Evolutionary conservation across 148 eudicot species (phyloP).

Genomic region (Arbutus unedo): DNA sequence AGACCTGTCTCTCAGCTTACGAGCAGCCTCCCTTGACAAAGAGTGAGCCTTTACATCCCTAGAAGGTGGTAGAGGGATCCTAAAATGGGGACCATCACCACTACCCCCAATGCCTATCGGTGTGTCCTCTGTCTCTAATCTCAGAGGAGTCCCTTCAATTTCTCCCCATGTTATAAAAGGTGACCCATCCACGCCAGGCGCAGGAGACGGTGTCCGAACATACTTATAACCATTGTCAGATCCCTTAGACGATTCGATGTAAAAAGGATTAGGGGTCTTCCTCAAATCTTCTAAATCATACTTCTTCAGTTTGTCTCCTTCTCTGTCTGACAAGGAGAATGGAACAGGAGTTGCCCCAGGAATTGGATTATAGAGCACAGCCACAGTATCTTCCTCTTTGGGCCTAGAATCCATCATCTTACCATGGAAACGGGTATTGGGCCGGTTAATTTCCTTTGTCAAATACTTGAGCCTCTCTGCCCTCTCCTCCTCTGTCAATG

Average conservation of each 20-base stretch:
- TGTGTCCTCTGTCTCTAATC: slow-evolving; percentile 87
- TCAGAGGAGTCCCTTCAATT: slow-evolving; percentile 91
- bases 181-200: slow-evolving; percentile 83
- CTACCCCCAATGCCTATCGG: slow-evolving; percentile 90
- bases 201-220: slow-evolving; percentile 89
- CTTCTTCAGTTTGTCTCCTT: slow-evolving; percentile 58
- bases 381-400: slow-evolving; percentile 49
- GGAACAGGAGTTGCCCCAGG: slow-evolving; percentile 65
- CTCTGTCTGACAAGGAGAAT: slow-evolving; percentile 40
- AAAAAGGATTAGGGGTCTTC: slow-evolving; percentile 73
- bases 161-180: slow-evolving; percentile 98
- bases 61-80: slow-evolving; percentile 74
- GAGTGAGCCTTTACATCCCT: slow-evolving; percentile 90
- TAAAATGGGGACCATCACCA: slow-evolving; percentile 85
- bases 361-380: slow-evolving; percentile 60
- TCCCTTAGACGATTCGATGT: slow-evolving; percentile 67
- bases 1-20: slow-evolving; percentile 76
- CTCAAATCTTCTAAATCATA: slow-evolving; percentile 92
- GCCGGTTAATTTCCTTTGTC: slow-evolving; percentile 70
- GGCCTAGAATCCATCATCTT: slow-evolving; percentile 49
- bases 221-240: slow-evolving; percentile 77
- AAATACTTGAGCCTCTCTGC: slow-evolving; percentile 61
- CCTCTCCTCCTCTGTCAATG: slow-evolving; percentile 67
- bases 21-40: slow-evolving; percentile 86
- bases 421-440: slow-evolving; percentile 79